Percentiles rank a stretch among this genome's conserved stretches.
Evolutionary conservation across 1,284 basidiomycete species (phyloP).

Genomic region (Cerrena zonata): DNA sequence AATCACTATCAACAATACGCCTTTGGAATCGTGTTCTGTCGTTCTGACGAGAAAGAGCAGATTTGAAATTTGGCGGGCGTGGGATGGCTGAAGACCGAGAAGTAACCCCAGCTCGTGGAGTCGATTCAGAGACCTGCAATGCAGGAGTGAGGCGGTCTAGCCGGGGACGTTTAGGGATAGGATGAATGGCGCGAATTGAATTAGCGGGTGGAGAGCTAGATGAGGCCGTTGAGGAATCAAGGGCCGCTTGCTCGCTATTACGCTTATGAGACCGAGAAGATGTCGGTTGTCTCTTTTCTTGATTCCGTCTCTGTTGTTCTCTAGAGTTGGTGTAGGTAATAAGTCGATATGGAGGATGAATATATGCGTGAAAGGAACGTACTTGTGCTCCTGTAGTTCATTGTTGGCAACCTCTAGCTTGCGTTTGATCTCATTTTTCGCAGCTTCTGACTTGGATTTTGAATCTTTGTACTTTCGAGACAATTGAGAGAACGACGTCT

Average conservation of each 20-base stretch:
- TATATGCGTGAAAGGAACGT: neutral
- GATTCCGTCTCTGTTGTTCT: constrained; percentile 8
- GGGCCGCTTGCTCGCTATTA: constrained; percentile 20
- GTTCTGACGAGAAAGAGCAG: neutral
- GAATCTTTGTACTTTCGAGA: neutral
- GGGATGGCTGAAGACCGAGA: neutral
- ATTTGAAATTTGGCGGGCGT: no score
- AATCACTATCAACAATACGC: neutral
- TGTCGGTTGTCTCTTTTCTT: neutral
- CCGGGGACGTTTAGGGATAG: constrained; percentile 27
- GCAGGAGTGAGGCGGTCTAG: constrained; percentile 8
- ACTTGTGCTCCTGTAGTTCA: neutral
- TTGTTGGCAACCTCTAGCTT: neutral
- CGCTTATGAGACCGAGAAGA: neutral
- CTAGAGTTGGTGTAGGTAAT: neutral
- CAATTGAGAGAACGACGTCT: constrained; percentile 12
- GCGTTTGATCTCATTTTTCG: neutral
- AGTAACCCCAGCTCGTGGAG: neutral
- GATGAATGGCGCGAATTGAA: constrained; percentile 15
- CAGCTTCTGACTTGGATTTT: neutral
- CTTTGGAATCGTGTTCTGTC: neutral
- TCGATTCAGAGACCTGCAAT: neutral
- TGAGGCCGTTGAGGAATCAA: constrained; percentile 10
- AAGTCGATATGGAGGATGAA: neutral
- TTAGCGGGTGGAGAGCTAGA: neutral